Base-by-base conservation (phyloP, 257 asterid species). In the Solanum clarkiae region DNA sequence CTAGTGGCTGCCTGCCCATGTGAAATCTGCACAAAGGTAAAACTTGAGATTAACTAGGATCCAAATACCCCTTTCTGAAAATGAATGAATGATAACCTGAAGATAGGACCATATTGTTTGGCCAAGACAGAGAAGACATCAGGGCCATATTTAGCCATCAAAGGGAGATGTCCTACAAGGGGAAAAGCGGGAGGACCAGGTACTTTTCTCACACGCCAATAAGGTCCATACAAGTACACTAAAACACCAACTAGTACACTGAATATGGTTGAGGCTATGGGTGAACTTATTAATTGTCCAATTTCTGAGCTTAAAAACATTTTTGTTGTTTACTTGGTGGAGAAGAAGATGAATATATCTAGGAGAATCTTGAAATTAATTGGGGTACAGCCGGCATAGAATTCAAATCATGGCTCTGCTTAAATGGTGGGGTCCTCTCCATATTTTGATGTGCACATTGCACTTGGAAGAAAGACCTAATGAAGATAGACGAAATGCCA, bases 141-240 rank as follows among this genome's bases (percentile, higher is more conserved):
- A 69, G 98, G 99, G 81, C 99, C 99, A 91, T 93, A 84, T 49
- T 91, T 94, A 79, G 97, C 96, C 82, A 97, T 97, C 94, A 97
- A 87, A 44, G 93, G 99, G 24, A 97, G 97, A 82, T 97, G 99
- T 53, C 99, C 99, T 42, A 95, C 74, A 9, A 97, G 86, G 15
- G 98, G 99, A 85, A 97, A 82, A 80, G 93, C 81, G 12, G 98
- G 98, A 84, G 98, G 98, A 63, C 98, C 98, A 7, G 99, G 99
- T 8, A 97, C 93, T 79, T 84, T 92, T 81, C 98, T 88, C 6
- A 97, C 98, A 59, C 89, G 88, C 99, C 99, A 97, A 44, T 88
- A 92, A 80, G 99, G 99, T 29, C 87, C 84, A 84, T 93, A 94
- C 18, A 95, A 90, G 87, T 97, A 97, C 8, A 79, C 91, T 84